These are phyloP conservation scores for Metschnikowia lochheadii DNA, from an alignment of 805 yeast species.

Conservation along the genomic window DNA sequence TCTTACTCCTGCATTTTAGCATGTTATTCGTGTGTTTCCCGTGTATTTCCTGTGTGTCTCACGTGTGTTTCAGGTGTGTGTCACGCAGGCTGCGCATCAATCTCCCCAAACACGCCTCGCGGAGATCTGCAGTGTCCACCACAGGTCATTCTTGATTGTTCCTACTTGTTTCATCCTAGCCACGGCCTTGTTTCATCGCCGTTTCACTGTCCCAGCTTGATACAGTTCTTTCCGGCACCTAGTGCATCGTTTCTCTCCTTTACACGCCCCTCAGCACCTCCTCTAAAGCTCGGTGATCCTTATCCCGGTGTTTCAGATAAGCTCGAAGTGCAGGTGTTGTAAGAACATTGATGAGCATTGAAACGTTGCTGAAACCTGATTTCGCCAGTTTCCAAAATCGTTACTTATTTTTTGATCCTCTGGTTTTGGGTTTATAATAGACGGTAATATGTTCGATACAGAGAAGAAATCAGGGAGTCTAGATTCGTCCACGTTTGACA, in stretches of 20 bases:
- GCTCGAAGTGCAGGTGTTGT: too few species aligned
- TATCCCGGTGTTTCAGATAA: too few species aligned
- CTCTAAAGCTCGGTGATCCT: too few species aligned
- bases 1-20: too few species aligned
- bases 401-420: too few species aligned
- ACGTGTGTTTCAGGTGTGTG: neutral
- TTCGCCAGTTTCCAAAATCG: too few species aligned
- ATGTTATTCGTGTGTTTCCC: too few species aligned
- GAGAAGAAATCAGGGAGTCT: slow-evolving; percentile 12
- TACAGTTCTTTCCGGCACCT: neutral
- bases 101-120: neutral
- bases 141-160: neutral
- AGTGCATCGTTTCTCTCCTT: too few species aligned
- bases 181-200: neutral
- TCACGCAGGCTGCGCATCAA: neutral
- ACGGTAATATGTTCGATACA: slow-evolving; percentile 9
- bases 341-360: too few species aligned
- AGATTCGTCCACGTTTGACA: slow-evolving; percentile 45
- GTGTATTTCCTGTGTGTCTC: neutral
- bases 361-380: neutral
- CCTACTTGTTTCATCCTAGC: neutral
- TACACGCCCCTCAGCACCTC: too few species aligned
- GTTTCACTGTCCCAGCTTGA: neutral
- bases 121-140: slow-evolving; percentile 1
- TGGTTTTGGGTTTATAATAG: too few species aligned